These are phyloP conservation scores for Citrullus colocynthis DNA, from an alignment of 306 rosid species.

Conservation along the genomic window DNA sequence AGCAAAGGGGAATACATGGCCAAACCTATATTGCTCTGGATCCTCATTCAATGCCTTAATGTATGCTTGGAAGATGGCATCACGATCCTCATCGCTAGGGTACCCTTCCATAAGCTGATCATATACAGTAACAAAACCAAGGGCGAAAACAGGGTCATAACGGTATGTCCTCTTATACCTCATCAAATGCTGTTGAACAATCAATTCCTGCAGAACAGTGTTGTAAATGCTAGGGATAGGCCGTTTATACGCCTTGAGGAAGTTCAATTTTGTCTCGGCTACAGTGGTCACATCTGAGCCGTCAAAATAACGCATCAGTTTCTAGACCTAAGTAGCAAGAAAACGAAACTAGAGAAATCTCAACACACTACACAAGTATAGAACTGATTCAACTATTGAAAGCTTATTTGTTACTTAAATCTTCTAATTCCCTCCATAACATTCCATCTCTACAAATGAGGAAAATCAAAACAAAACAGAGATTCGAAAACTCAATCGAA, in stretches of 20 bases:
- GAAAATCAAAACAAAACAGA: background rate
- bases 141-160: constrained; percentile 86
- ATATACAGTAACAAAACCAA: constrained; percentile 83
- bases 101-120: constrained; percentile 99
- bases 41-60: constrained; percentile 72
- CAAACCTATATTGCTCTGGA: constrained; percentile 79
- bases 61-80: constrained; percentile 81
- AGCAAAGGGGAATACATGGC: constrained; percentile 14
- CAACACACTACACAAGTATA: background rate
- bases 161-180: constrained; percentile 75
- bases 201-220: constrained; percentile 77
- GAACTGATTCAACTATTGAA: background rate
- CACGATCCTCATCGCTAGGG: constrained; percentile 79
- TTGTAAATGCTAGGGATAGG: constrained; percentile 94
- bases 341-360: background rate
- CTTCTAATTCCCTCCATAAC: background rate
- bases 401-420: background rate
- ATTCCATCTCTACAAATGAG: background rate
- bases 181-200: constrained; percentile 94
- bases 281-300: constrained; percentile 70
- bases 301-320: constrained; percentile 6
- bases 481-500: background rate
- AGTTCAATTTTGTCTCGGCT: constrained; percentile 70
- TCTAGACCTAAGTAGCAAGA: background rate
- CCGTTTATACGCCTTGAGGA: constrained; percentile 71